Percentiles rank a stretch among this genome's conserved stretches.
These are phyloP conservation scores for Cotoneaster glaucophyllus DNA, from an alignment of 306 rosid genomes.

Conservation along the genomic window DNA sequence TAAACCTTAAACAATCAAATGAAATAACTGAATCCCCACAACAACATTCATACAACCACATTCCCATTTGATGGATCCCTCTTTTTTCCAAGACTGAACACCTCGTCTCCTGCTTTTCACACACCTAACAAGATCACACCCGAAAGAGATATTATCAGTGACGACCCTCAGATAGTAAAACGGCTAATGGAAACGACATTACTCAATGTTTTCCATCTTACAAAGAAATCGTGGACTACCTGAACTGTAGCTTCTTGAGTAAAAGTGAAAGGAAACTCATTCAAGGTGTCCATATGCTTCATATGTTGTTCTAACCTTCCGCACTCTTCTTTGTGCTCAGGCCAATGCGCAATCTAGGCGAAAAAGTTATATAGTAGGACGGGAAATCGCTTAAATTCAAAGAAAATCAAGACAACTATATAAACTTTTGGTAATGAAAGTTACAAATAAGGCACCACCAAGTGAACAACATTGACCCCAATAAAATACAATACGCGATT, in stretches of 20 bases:
- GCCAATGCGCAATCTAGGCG: slow-evolving; percentile 68
- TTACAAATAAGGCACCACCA: background rate
- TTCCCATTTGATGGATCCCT: slow-evolving; percentile 59
- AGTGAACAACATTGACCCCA: background rate
- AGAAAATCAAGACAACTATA: background rate
- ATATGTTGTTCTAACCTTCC: slow-evolving; percentile 69
- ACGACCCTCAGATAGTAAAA: background rate
- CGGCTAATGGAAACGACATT: background rate
- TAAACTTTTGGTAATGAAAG: background rate
- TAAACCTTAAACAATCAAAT: slow-evolving; percentile 42
- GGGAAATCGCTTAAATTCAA: background rate
- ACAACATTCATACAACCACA: slow-evolving; percentile 75
- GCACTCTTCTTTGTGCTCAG: slow-evolving; percentile 74
- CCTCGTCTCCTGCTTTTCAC: slow-evolving; percentile 61
- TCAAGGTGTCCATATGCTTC: slow-evolving; percentile 42
- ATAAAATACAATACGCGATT: background rate
- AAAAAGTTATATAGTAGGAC: background rate
- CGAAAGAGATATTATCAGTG: slow-evolving; percentile 7
- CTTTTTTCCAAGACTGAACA: slow-evolving; percentile 71
- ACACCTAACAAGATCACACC: slow-evolving; percentile 39
- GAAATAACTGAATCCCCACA: slow-evolving; percentile 53
- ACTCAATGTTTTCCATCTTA: background rate
- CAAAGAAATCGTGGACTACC: slow-evolving; percentile 32
- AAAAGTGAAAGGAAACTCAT: slow-evolving; percentile 81
- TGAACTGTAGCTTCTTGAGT: slow-evolving; percentile 50